Base-by-base conservation (phyloP, 2,329 filamentous ascomycete species). In the Bertia moriformis region DNA sequence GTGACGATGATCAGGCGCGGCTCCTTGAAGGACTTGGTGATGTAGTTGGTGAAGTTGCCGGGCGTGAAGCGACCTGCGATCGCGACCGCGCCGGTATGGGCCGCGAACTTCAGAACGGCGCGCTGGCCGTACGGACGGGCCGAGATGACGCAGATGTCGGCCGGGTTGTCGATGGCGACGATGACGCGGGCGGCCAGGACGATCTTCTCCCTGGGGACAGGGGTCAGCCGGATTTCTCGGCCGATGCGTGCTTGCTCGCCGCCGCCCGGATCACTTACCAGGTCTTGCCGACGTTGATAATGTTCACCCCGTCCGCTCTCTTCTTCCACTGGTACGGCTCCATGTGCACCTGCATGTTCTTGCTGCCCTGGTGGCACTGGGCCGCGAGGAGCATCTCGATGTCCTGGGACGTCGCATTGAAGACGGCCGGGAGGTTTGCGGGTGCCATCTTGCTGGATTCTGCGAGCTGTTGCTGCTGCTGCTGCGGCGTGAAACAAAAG, bases 21-120 rank as follows among this genome's bases (percentile, higher is more conserved):
- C 77, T 98, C 91, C 81, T 95, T 95, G 87, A 98, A 98, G 51
- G 91, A 96, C 61, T 91, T 89, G 68, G 93, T 98, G 83, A 98
- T 98, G 83, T 98, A 98, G 81, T 98, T 98, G 78, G 91, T 98
- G 83, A 98, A 98, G 69, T 89, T 94, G 84, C 91, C 91, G 65
- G 91, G 91, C 62, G 91, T 98, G 83, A 98, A 98, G 66, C 91
- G 91, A 73, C 91, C 91, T 59, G 91, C 93, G 61, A 98, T 98
- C 66, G 91, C 84, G 59, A 87, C 85, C 59, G 93, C 88, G 63
- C 91, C 91, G 52, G 91, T 98, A 82, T 98, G 91, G 50, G 87
- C 73, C 59, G 91, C 91, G 73, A 98, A 98, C 83, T 98, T 98
- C 65, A 98, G 84, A 62, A 98, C 93, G 57, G 91, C 89, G 71